Evolutionary conservation across 345 rosid genomes (phyloP), one percentile per base, ranked within the genome.

Genomic region (Syzygium oleosum): DNA sequence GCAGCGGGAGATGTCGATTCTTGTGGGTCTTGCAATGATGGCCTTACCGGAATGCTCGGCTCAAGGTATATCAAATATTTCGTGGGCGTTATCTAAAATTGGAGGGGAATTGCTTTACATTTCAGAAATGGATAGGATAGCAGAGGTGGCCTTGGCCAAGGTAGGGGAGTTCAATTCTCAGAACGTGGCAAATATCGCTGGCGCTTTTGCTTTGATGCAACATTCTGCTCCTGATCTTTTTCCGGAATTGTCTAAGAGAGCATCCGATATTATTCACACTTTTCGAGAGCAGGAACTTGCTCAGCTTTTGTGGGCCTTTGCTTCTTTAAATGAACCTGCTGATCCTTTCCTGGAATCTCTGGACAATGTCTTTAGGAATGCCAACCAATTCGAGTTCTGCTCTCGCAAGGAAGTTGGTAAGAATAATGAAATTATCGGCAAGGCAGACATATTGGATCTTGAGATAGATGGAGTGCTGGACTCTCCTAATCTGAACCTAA

Each of bases 91-190:
- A 88, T 93, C 98, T 78, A 97, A 97, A 92, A 95, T 96, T 52
- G 99, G 99, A 4, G 98, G 98, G 51, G 99, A 97, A 84, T 91
- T 94, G 59, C 96, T 95, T 86, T 97, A 95, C 91, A 87, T 95
- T 89, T 95, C 99, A 3, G 99, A 96, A 91, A 97, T 97, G 98
- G 99, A 97, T 92, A 92, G 99, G 92, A 92, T 97, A 85, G 99
- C 96, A 6, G 99, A 96, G 93, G 98, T 97, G 73, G 96, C 99
- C 49, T 89, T 91, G 86, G 90, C 93, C 61, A 95, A 94, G 88
- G 96, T 93, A 38, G 90, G 79, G 49, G 97, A 95, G 88, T 95
- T 95, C 90, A 97, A 95, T 92, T 92, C 99, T 43, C 98, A 97
- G 90, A 96, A 97, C 88, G 95, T 96, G 88, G 99, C 99, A 56